phyloP scores from a whole-genome alignment of 73 alveolate genomes.

The Paramecium caudatum region DNA sequence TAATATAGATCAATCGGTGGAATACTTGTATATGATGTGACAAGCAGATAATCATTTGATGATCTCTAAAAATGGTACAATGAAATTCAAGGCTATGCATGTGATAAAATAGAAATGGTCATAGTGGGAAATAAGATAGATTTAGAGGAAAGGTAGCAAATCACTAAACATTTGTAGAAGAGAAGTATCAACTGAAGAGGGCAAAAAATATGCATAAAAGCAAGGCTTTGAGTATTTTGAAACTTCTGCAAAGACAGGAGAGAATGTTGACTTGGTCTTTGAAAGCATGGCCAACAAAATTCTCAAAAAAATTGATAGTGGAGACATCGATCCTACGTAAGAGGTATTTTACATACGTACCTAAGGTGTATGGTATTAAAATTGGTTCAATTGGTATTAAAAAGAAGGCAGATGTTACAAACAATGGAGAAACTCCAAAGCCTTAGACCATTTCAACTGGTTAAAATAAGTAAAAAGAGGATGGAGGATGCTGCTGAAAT shows the following conservation, averaged over 20 bases:
- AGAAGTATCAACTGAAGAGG: slow-evolving; percentile 82
- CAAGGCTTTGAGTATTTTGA: slow-evolving; percentile 77
- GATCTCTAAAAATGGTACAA: slow-evolving; percentile 65
- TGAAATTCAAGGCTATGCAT: slow-evolving; percentile 71
- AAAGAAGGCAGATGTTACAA: background rate
- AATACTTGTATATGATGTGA: slow-evolving; percentile 51
- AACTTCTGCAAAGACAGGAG: slow-evolving; percentile 82
- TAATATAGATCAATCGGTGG: slow-evolving; percentile 72
- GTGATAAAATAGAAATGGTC: slow-evolving; percentile 50
- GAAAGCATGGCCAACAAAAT: slow-evolving; percentile 71
- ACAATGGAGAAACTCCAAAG: background rate
- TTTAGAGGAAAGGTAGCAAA: slow-evolving; percentile 49
- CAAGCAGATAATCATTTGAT: slow-evolving; percentile 64
- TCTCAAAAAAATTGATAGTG: slow-evolving; percentile 5
- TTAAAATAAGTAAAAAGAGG: background rate
- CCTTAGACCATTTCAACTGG: background rate
- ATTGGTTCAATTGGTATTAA: slow-evolving; percentile 48
- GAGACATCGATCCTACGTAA: slow-evolving; percentile 56
- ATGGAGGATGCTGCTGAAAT: slow-evolving; percentile 2
- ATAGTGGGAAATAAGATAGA: slow-evolving; percentile 83
- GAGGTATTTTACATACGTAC: background rate
- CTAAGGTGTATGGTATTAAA: slow-evolving; percentile 49
- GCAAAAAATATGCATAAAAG: slow-evolving; percentile 78
- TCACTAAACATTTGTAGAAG: slow-evolving; percentile 52
- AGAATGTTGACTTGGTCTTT: slow-evolving; percentile 77